phyloP scores from a whole-genome alignment of 2,329 filamentous ascomycete species.

The Claviceps spartinae region DNA sequence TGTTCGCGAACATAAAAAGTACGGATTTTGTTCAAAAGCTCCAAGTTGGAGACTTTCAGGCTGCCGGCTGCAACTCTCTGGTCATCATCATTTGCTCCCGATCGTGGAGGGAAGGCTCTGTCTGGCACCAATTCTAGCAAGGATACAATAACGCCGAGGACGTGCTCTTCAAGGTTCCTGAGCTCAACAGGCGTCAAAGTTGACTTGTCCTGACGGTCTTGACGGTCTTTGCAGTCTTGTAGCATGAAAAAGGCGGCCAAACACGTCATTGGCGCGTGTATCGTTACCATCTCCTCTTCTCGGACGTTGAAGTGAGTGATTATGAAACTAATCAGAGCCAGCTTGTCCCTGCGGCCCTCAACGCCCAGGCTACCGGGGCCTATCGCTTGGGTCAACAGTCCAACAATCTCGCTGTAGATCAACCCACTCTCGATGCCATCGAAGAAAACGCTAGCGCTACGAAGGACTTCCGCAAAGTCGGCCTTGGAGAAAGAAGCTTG shows the following conservation, averaged over 20 bases:
- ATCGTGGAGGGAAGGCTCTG: conserved; percentile 37
- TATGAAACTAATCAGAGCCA: conserved; percentile 70
- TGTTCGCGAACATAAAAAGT: conserved; percentile 58
- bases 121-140: conserved; percentile 53
- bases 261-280: conserved; percentile 64
- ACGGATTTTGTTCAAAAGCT: conserved; percentile 46
- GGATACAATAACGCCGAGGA: conserved; percentile 37
- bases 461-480: conserved; percentile 74
- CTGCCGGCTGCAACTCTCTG: conserved; percentile 3
- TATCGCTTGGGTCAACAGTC: conserved; percentile 50
- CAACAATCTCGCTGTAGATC: conserved; percentile 74
- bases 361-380: conserved; percentile 28
- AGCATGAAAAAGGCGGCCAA: conserved; percentile 49
- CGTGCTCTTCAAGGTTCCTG: conserved; percentile 18
- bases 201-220: conserved; percentile 18
- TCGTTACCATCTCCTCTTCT: conserved; percentile 87
- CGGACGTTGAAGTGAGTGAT: conserved; percentile 79
- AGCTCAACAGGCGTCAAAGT: conserved; percentile 21
- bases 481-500: conserved; percentile 46
- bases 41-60: conserved; percentile 18
- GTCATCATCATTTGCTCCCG: conserved; percentile 10
- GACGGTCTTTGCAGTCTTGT: conserved; percentile 33
- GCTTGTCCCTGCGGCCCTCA: conserved; percentile 43
- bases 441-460: conserved; percentile 91
- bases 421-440: conserved; percentile 90